A percentile compares a stretch with the other conserved stretches of the same genome.
Evolutionary conservation across 108 stramenopile genomes (phyloP).

Genomic region (Cylindrotheca closterium): DNA sequence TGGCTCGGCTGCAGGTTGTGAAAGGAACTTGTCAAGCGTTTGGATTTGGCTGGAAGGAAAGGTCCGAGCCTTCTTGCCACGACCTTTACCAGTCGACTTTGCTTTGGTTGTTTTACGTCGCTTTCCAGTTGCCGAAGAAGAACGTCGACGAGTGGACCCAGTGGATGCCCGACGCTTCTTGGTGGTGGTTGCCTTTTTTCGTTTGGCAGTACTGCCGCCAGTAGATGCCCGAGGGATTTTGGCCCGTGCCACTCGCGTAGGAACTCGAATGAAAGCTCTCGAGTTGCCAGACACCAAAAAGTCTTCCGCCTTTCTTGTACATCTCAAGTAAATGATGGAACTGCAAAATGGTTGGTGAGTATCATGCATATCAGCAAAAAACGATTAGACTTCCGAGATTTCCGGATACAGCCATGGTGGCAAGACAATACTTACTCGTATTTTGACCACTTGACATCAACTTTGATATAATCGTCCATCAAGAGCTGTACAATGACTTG

Average conservation of each 20-base stretch:
- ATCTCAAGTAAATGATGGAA: constrained; percentile 30
- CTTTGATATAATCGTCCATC: constrained; percentile 50
- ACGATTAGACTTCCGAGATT: too few relatives aligned
- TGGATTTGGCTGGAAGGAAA: not conserved
- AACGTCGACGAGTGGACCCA: not conserved
- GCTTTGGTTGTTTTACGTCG: constrained; percentile 2
- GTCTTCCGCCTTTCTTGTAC: constrained; percentile 7
- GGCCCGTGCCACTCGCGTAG: constrained; percentile 7
- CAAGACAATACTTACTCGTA: constrained; percentile 45
- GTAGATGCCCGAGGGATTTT: not conserved
- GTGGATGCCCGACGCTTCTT: constrained; percentile 15
- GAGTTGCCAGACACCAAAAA: constrained; percentile 32
- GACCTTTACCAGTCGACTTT: not conserved
- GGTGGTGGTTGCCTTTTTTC: constrained; percentile 8
- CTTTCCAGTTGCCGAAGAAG: not conserved
- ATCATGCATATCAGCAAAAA: not conserved
- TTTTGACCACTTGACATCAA: constrained; percentile 45
- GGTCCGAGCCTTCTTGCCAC: not conserved
- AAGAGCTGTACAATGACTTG: constrained; percentile 50
- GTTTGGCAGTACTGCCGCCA: constrained; percentile 13
- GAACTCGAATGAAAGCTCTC: constrained; percentile 33
- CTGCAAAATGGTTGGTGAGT: constrained; percentile 4
- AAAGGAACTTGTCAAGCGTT: not conserved
- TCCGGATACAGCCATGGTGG: too few relatives aligned
- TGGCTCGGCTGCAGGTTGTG: not conserved